Conservation (phyloP, 2,329 filamentous ascomycete species). For the Ophiostoma novo-ulmi region DNA sequence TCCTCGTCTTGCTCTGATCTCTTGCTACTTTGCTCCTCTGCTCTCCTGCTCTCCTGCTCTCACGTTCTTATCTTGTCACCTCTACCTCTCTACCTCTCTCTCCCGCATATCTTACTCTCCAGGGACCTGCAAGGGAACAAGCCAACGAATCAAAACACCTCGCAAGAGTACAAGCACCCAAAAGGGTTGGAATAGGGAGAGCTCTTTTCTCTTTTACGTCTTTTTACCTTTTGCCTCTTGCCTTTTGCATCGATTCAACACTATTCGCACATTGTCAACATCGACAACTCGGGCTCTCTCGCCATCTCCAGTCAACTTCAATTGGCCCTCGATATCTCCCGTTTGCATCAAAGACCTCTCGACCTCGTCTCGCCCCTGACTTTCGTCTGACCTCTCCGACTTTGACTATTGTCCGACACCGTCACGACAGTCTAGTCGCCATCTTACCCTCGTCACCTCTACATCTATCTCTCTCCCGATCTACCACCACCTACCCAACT, state of each 20-base stretch:
- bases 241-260: background rate
- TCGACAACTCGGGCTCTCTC: background rate
- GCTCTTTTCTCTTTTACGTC: slow-evolving; percentile 17
- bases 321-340: background rate
- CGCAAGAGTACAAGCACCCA: background rate
- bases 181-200: slow-evolving; percentile 1
- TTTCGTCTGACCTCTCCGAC: background rate
- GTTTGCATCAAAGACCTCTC: background rate
- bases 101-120: background rate
- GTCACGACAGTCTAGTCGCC: background rate
- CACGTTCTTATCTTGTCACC: background rate
- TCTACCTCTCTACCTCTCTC: background rate
- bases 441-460: slow-evolving; percentile 16
- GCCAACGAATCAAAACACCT: slow-evolving; percentile 14
- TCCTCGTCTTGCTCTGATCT: background rate
- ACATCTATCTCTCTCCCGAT: background rate
- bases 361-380: slow-evolving; percentile 2
- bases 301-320: background rate
- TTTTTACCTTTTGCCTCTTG: background rate
- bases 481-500: background rate
- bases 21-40: background rate
- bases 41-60: background rate
- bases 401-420: background rate
- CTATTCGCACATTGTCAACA: slow-evolving; percentile 3
- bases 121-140: slow-evolving; percentile 14